Evolutionary conservation across 257 asterid genomes (phyloP), one percentile per base, ranked within the genome.

Genomic region (Nicotiana undulata): DNA sequence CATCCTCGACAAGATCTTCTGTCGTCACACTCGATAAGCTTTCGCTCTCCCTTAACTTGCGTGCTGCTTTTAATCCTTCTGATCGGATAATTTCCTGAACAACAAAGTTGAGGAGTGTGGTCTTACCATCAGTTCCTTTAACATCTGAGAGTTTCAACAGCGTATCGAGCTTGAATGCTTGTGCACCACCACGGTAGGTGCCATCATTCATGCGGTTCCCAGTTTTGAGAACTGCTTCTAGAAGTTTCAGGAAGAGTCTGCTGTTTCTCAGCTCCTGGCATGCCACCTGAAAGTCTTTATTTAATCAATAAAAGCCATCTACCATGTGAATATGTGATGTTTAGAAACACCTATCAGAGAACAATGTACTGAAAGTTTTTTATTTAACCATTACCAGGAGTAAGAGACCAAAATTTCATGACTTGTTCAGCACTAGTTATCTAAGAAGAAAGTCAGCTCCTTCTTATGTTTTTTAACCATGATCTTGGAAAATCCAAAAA

Each of bases 141-240:
- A 91, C 96, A 51, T 91, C 96, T 4, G 94, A 88, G 17, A 91
- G 84, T 82, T 91, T 91, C 64, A 91, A 81, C 81, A 91, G 94
- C 1, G 96, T 91, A 77, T 90, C 92, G 13, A 91, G 93, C 87
- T 91, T 91, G 92, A 91, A 91, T 17, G 96, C 96, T 80, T 88
- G 90, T 63, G 96, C 96, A 13, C 92, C 94, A 51, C 94, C 97
- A 2, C 93, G 92, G 75, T 85, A 92, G 29, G 97, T 95, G 68
- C 98, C 98, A 55, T 84, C 94, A 11, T 93, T 95, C 98, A 95
- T 95, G 61, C 98, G 89, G 87, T 95, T 95, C 13, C 98, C 98
- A 8, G 98, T 93, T 89, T 95, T 95, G 40, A 95, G 95, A 82
- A 93, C 98, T 16, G 98, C 98, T 87, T 95, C 98, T 77, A 95